Percentiles rank a stretch among this genome's conserved stretches.
Conservation (phyloP, 805 yeast genomes). For the Kluyveromyces siamensis region DNA sequence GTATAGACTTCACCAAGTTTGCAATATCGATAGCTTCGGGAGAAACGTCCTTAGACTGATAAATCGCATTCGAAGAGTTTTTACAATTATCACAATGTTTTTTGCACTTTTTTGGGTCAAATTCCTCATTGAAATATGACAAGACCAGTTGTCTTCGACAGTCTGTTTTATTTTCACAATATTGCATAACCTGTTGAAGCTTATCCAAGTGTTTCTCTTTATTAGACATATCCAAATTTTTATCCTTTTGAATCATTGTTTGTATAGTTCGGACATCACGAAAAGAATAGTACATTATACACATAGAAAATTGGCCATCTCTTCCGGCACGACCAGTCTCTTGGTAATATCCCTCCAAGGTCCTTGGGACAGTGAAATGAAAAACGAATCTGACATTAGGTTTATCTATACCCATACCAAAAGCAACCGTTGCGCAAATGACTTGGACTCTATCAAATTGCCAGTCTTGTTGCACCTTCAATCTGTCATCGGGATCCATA, state of each 20-base stretch:
- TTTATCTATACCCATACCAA: constrained; percentile 99
- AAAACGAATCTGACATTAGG: constrained; percentile 90
- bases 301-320: constrained; percentile 77
- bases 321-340: constrained; percentile 99
- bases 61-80: constrained; percentile 32
- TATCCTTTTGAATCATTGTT: constrained; percentile 68
- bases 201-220: constrained; percentile 72
- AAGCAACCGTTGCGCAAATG: constrained; percentile 95
- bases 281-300: constrained; percentile 74
- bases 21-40: constrained; percentile 50
- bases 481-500: constrained; percentile 70
- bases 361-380: constrained; percentile 81
- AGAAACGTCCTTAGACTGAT: constrained; percentile 61
- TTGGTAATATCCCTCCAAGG: constrained; percentile 92
- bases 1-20: constrained; percentile 46
- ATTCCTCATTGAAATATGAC: constrained; percentile 81
- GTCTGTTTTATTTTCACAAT: constrained; percentile 84
- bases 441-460: constrained; percentile 62
- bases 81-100: constrained; percentile 82
- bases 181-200: constrained; percentile 75
- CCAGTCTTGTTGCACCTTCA: constrained; percentile 71
- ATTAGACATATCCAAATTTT: constrained; percentile 50
- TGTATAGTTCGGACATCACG: constrained; percentile 73
- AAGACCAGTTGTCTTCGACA: constrained; percentile 85
- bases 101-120: constrained; percentile 55